Percentiles rank a stretch among this genome's conserved stretches.
These are phyloP conservation scores for Penicillium odoratum DNA, from an alignment of 495 filamentous ascomycete species.

Conservation along the genomic window DNA sequence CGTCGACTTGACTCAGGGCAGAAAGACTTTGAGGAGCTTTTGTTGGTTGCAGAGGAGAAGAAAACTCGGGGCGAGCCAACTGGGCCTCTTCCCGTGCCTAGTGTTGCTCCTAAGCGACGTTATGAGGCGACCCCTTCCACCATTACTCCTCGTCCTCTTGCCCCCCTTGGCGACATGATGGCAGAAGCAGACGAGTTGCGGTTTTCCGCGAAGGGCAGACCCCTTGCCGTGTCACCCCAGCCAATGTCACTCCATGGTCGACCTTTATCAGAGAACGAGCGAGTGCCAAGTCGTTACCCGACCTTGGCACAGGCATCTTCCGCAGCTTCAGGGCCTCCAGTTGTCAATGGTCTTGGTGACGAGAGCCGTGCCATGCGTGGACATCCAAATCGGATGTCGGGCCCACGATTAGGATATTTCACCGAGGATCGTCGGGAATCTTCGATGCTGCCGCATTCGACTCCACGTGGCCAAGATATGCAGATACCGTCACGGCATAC, in stretches of 20 bases:
- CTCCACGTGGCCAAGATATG: slow-evolving; percentile 33
- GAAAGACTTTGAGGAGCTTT: slow-evolving; percentile 66
- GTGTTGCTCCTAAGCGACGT: slow-evolving; percentile 59
- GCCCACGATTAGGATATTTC: slow-evolving; percentile 47
- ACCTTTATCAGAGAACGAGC: slow-evolving; percentile 37
- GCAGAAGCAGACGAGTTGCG: slow-evolving; percentile 55
- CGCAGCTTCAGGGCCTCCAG: slow-evolving; percentile 30
- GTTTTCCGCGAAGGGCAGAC: slow-evolving; percentile 45
- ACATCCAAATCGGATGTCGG: slow-evolving; percentile 32
- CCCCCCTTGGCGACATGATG: slow-evolving; percentile 54
- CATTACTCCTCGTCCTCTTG: slow-evolving; percentile 59
- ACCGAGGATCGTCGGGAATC: slow-evolving; percentile 47
- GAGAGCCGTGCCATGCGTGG: slow-evolving; percentile 34
- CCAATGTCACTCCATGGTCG: slow-evolving; percentile 34
- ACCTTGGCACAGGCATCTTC: slow-evolving; percentile 47
- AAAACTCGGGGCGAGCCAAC: slow-evolving; percentile 67
- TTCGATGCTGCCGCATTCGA: slow-evolving; percentile 30
- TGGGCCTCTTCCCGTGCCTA: slow-evolving; percentile 62
- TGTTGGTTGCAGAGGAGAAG: slow-evolving; percentile 69
- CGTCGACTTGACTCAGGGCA: slow-evolving; percentile 71
- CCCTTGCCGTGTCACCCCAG: slow-evolving; percentile 34
- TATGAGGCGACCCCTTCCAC: slow-evolving; percentile 56
- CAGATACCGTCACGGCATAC: slow-evolving; percentile 34
- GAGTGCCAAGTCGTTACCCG: slow-evolving; percentile 38
- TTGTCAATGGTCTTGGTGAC: slow-evolving; percentile 30